Conservation (phyloP, 1,284 basidiomycete genomes). For the Sphagnurus paluster region DNA sequence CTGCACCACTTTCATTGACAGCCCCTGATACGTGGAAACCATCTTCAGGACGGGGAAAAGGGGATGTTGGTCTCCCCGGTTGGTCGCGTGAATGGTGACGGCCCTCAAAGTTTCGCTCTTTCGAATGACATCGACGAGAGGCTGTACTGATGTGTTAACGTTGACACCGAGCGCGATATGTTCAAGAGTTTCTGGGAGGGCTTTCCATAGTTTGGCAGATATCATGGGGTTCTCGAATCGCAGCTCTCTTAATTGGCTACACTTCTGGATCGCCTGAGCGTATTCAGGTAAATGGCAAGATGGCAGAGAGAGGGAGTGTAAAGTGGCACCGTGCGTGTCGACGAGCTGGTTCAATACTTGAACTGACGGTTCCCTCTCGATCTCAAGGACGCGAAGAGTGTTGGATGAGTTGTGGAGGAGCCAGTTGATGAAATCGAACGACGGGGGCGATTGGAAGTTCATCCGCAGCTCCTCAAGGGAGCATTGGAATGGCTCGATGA, state of each 20-base stretch:
- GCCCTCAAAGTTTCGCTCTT: slow-evolving; percentile 37
- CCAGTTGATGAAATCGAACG: slow-evolving; percentile 63
- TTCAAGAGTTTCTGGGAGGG: slow-evolving; percentile 48
- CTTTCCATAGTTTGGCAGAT: slow-evolving; percentile 45
- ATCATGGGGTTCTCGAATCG: slow-evolving; percentile 50
- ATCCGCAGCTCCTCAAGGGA: slow-evolving; percentile 53
- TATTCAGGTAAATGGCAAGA: slow-evolving; percentile 49
- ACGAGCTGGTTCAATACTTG: slow-evolving; percentile 55
- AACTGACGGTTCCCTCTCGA: slow-evolving; percentile 56
- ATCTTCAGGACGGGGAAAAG: slow-evolving; percentile 52
- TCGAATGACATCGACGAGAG: slow-evolving; percentile 52
- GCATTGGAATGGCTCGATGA: slow-evolving; percentile 44
- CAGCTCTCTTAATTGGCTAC: slow-evolving; percentile 50
- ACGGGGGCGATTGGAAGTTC: slow-evolving; percentile 60
- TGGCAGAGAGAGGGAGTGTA: slow-evolving; percentile 59
- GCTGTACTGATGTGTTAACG: slow-evolving; percentile 50
- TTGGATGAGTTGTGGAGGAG: slow-evolving; percentile 56
- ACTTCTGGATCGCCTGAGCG: slow-evolving; percentile 45
- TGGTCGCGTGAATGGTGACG: slow-evolving; percentile 49
- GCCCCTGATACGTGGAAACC: slow-evolving; percentile 53
- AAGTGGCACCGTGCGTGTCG: slow-evolving; percentile 42
- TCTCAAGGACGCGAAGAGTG: slow-evolving; percentile 51
- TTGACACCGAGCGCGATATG: slow-evolving; percentile 61
- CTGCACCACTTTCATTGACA: slow-evolving; percentile 45
- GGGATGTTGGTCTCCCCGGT: slow-evolving; percentile 45